Evolutionary conservation across 2,329 filamentous ascomycete genomes (phyloP).

Genomic region (Graphiopsis chlorocephala): DNA sequence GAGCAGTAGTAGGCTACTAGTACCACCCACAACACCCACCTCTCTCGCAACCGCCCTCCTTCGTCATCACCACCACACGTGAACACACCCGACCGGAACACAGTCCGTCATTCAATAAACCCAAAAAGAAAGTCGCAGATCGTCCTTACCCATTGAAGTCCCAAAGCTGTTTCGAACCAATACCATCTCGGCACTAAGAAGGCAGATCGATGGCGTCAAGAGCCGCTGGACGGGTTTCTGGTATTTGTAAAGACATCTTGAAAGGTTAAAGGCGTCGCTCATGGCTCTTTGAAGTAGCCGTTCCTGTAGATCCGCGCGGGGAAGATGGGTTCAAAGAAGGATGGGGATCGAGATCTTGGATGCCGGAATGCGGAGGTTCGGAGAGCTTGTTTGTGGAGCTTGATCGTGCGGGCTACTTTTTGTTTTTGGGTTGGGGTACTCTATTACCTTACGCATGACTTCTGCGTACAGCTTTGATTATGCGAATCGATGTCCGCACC

Average conservation of each 20-base stretch:
- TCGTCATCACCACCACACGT: not conserved
- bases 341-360: constrained; percentile 2
- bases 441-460: too few relatives aligned
- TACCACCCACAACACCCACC: not conserved
- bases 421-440: not conserved
- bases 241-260: not conserved
- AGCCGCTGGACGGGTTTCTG: not conserved
- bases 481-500: too few relatives aligned
- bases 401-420: not conserved
- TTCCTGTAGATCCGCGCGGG: constrained; percentile 14
- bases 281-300: not conserved
- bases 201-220: not conserved
- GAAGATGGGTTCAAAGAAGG: not conserved
- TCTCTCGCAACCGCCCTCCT: not conserved
- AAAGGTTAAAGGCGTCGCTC: not conserved
- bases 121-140: not conserved
- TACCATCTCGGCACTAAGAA: not conserved
- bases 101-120: not conserved
- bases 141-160: not conserved
- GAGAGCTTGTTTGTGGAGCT: not conserved
- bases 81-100: not conserved
- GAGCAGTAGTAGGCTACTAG: not conserved
- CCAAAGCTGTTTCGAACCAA: not conserved
- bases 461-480: too few relatives aligned
- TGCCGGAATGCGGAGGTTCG: not conserved